A percentile compares a stretch with the other conserved stretches of the same genome.
Evolutionary conservation across 176 grass and related monocot genomes (phyloP).

Genomic region (Musa itinerans): DNA sequence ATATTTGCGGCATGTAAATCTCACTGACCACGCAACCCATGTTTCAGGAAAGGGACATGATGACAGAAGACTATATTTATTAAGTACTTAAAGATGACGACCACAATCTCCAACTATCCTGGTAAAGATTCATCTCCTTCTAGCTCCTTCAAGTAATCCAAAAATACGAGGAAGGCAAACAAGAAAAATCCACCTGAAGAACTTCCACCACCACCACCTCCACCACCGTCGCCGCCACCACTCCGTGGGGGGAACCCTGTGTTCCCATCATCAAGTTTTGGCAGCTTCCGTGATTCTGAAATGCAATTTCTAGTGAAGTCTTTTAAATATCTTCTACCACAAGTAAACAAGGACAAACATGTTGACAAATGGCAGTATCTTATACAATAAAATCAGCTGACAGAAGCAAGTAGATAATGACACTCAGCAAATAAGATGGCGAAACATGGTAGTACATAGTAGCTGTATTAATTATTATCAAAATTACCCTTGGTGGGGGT

Average conservation of each 20-base stretch:
- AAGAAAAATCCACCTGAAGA: constrained; percentile 7
- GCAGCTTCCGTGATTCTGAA: background rate
- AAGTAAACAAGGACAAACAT: background rate
- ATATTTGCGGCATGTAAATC: background rate
- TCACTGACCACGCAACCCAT: no score
- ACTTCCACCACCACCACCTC: constrained; percentile 1
- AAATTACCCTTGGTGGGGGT: background rate
- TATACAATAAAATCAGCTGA: background rate
- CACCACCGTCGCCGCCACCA: background rate
- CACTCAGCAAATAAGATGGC: background rate
- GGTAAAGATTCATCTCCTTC: background rate
- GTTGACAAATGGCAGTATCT: background rate
- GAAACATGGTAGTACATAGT: background rate
- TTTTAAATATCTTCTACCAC: background rate
- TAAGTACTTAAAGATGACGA: no score
- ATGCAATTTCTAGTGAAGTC: background rate
- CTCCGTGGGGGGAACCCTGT: background rate
- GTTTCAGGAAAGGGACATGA: no score
- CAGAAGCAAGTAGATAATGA: background rate
- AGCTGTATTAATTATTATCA: background rate
- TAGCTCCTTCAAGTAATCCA: constrained; percentile 18
- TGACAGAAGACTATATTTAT: background rate
- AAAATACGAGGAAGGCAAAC: background rate
- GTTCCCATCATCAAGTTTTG: constrained; percentile 2
- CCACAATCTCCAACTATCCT: background rate